Evolutionary conservation across 306 rosid species (phyloP).

Genomic region (Erythrophleum fordii): DNA sequence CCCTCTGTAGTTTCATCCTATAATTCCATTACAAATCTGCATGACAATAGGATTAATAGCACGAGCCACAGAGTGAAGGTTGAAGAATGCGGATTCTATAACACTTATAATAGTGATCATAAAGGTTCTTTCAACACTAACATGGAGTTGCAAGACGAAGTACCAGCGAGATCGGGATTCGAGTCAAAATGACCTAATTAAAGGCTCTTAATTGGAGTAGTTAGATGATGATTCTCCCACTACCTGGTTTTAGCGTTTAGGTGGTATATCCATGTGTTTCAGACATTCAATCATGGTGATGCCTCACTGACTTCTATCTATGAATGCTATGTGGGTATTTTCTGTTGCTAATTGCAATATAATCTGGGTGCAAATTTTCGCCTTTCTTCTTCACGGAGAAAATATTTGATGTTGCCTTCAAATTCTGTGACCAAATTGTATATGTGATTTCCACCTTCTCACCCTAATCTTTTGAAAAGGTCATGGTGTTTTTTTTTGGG

Average conservation of each 20-base stretch:
- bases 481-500: background rate
- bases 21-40: conserved; percentile 36
- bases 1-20: conserved; percentile 42
- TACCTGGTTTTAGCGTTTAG: background rate
- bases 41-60: conserved; percentile 36
- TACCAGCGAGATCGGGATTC: conserved; percentile 24
- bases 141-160: conserved; percentile 29
- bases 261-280: conserved; percentile 31
- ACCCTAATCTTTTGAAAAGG: conserved; percentile 3
- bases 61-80: conserved; percentile 44
- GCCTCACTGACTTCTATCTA: conserved; percentile 26
- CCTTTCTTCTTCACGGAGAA: background rate
- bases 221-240: conserved; percentile 6
- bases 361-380: conserved; percentile 15
- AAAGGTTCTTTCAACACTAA: conserved; percentile 23
- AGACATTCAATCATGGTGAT: conserved; percentile 28
- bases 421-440: conserved; percentile 10
- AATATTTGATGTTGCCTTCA: conserved; percentile 30
- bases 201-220: conserved; percentile 42
- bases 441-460: too few relatives aligned
- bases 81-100: conserved; percentile 32
- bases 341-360: conserved; percentile 28
- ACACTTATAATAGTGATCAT: conserved; percentile 42
- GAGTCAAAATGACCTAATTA: conserved; percentile 40
- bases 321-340: conserved; percentile 26